A percentile compares a stretch with the other conserved stretches of the same genome.
These are phyloP conservation scores for Serendipita sp. DNA, from an alignment of 768 basidiomycete species.

Conservation along the genomic window DNA sequence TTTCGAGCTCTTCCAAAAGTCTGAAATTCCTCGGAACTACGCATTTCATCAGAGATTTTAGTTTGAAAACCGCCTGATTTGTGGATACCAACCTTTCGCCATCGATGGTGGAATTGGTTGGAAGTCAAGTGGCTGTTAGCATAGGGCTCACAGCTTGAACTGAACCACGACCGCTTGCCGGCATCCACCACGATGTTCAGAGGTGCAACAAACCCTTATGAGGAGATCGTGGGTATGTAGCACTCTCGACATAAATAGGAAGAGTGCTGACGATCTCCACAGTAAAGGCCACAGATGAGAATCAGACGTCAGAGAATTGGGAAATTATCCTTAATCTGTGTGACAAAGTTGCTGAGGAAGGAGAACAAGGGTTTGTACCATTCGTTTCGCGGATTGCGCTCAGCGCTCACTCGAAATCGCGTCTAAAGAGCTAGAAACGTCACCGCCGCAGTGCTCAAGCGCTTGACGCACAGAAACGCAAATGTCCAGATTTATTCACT, in stretches of 20 bases:
- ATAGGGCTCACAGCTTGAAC: not conserved
- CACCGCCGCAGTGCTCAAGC: constrained; percentile 71
- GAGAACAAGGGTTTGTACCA: constrained; percentile 56
- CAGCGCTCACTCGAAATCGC: constrained; percentile 3
- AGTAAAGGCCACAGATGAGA: constrained; percentile 98
- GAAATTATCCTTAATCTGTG: constrained; percentile 86
- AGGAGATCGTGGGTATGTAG: constrained; percentile 76
- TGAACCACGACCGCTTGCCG: not conserved
- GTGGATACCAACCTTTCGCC: constrained; percentile 20
- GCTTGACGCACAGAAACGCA: constrained; percentile 82
- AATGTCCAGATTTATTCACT: constrained; percentile 94
- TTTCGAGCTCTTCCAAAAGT: constrained; percentile 94
- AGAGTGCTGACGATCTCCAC: constrained; percentile 7
- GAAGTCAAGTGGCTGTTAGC: too few relatives aligned
- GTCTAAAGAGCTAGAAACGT: constrained; percentile 66
- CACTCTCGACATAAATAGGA: not conserved
- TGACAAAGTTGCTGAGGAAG: constrained; percentile 88
- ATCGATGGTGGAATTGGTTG: constrained; percentile 11
- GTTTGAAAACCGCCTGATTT: not conserved
- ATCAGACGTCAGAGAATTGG: constrained; percentile 90
- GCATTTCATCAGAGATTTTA: not conserved
- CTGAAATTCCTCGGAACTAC: constrained; percentile 93
- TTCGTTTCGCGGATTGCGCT: not conserved
- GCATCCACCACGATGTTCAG: constrained; percentile 43
- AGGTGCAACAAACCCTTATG: constrained; percentile 60